Conservation (phyloP, 1,284 basidiomycete species). For the Sanghuangporus sanghuang region DNA sequence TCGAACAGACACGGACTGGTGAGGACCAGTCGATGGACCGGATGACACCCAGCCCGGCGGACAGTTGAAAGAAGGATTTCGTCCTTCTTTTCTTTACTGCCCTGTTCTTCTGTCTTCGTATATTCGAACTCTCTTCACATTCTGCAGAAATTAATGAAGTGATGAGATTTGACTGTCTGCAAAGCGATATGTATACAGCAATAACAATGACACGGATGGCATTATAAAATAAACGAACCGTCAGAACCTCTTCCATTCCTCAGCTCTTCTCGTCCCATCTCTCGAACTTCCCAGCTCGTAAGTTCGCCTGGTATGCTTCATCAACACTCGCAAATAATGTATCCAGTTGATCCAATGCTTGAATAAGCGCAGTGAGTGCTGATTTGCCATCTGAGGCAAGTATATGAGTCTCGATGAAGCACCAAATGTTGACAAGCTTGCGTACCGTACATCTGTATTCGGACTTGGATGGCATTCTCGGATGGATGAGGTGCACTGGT, state of each 20-base stretch:
- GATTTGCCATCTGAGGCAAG: conserved; percentile 64
- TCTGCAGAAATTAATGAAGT: background rate
- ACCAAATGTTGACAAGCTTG: conserved; percentile 19
- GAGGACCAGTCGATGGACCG: background rate
- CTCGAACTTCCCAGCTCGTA: conserved; percentile 50
- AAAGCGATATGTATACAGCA: background rate
- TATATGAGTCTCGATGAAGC: background rate
- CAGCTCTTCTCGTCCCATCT: conserved; percentile 65
- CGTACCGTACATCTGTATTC: conserved; percentile 98
- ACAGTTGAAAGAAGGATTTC: background rate
- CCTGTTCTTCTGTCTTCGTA: background rate
- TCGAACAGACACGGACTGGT: background rate
- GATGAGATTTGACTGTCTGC: background rate
- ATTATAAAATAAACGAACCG: background rate
- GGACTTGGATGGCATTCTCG: conserved; percentile 91
- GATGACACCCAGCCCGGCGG: background rate
- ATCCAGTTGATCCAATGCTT: conserved; percentile 73
- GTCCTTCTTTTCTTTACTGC: background rate
- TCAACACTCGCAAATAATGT: conserved; percentile 66
- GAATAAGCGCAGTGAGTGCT: conserved; percentile 71
- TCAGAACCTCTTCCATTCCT: background rate
- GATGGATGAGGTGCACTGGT: conserved; percentile 91
- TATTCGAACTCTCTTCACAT: background rate
- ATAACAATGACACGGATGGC: background rate
- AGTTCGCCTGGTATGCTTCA: conserved; percentile 55